Conservation (phyloP, 306 rosid genomes). For the Inga oerstediana region DNA sequence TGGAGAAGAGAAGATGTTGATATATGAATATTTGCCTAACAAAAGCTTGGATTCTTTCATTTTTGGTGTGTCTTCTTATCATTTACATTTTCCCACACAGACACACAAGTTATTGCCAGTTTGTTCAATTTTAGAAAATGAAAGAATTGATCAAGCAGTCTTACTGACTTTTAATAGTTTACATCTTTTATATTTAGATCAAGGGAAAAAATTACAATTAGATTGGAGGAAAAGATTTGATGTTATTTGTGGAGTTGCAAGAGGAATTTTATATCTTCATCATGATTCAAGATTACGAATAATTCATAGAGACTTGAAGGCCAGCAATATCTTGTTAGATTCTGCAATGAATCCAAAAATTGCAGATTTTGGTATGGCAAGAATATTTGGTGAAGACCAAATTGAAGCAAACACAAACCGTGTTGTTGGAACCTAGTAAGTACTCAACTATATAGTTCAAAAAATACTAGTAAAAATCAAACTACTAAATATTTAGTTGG, state of each 20-base stretch:
- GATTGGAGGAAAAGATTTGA: background rate
- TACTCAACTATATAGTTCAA: background rate
- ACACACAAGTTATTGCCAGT: background rate
- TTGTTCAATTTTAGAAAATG: background rate
- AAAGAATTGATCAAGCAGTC: background rate
- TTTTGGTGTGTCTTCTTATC: constrained; percentile 41
- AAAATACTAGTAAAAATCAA: background rate
- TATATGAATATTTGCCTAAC: constrained; percentile 69
- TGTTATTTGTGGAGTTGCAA: background rate
- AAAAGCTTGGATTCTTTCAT: constrained; percentile 58
- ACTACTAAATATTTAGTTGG: background rate
- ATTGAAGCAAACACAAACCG: constrained; percentile 3
- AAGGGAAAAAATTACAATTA: background rate
- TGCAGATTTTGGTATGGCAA: background rate
- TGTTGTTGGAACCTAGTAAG: constrained; percentile 72
- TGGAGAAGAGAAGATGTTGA: constrained; percentile 57
- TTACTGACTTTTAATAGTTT: background rate
- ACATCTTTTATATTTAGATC: constrained; percentile 20
- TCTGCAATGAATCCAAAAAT: background rate
- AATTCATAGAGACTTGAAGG: background rate
- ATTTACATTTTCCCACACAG: background rate
- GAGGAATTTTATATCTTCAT: background rate
- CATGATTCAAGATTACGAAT: background rate
- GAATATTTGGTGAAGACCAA: background rate
- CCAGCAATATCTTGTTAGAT: background rate